Evolutionary conservation across 1,284 basidiomycete genomes (phyloP), one percentile per base, ranked within the genome.

Genomic region (Afroboletus lepidellus): DNA sequence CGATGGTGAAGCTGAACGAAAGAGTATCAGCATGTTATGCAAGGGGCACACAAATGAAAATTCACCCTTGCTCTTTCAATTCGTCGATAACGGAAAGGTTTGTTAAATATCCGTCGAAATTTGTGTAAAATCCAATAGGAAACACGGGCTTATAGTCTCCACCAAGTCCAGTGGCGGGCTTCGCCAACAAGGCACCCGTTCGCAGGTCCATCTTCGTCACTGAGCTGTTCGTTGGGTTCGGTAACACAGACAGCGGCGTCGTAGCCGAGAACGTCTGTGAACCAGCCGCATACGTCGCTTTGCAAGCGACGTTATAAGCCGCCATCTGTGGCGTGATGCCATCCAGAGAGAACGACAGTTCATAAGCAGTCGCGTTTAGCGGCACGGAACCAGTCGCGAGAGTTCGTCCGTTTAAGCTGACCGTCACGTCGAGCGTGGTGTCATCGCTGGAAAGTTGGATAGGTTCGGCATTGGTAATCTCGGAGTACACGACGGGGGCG

Each of bases 121-220:
- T 3, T 0, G 87, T 89, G 62, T 89, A 90, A 64, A 85, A 91
- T 3, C 88, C 88, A 51, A 89, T 76, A 0, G 87, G 85, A 44
- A 90, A 80, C 0, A 90, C 75, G 0, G 82, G 76, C 38, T 79
- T 76, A 60, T 83, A 90, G 1, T 63, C 54, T 2, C 80, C 79
- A 7, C 69, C 72, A 32, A 69, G 67, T 13, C 80, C 80, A 41
- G 66, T 72, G 0, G 74, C 71, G 5, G 81, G 78, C 51, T 78
- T 75, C 3, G 84, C 85, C 39, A 88, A 71, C 48, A 90, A 58
- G 2, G 79, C 82, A 1, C 88, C 86, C 1, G 84, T 88, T 24
- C 83, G 74, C 53, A 81, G 63, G 63, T 90, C 88, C 74, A 85
- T 81, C 66, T 88, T 90, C 0, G 84, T 84, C 8, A 85, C 83